Evolutionary conservation across 805 yeast genomes (phyloP).

Genomic region (Sungouiella blattae): DNA sequence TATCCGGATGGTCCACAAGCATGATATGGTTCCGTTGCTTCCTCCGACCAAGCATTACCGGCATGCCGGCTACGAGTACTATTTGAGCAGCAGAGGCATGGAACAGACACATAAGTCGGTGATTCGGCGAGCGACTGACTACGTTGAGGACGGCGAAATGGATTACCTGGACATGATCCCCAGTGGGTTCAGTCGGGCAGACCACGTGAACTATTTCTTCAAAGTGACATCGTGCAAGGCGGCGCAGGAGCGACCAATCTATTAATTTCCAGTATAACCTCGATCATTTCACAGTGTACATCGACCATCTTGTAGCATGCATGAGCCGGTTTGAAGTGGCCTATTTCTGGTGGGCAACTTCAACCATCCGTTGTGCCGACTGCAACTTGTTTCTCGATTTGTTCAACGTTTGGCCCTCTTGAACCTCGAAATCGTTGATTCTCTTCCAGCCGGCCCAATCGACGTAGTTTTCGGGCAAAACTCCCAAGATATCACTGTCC

Average conservation of each 20-base stretch:
- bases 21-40: slow-evolving; percentile 55
- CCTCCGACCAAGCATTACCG: slow-evolving; percentile 48
- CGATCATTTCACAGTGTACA: no score
- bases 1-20: slow-evolving; percentile 54
- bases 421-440: slow-evolving; percentile 52
- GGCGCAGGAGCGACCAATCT: background rate
- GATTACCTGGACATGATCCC: slow-evolving; percentile 10
- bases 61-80: slow-evolving; percentile 53
- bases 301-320: no score
- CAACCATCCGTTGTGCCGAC: slow-evolving; percentile 47
- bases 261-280: no score
- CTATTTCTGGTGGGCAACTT: no score
- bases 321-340: no score
- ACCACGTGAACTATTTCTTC: slow-evolving; percentile 14
- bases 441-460: slow-evolving; percentile 67
- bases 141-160: slow-evolving; percentile 9
- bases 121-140: slow-evolving; percentile 10
- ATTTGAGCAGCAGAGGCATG: slow-evolving; percentile 14
- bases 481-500: slow-evolving; percentile 9
- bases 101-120: slow-evolving; percentile 13
- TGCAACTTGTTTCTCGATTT: slow-evolving; percentile 60
- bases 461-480: slow-evolving; percentile 25
- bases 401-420: slow-evolving; percentile 44
- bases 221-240: slow-evolving; percentile 7
- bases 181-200: slow-evolving; percentile 11